Base-by-base conservation (phyloP, 768 basidiomycete species). In the Amanita muscaria region DNA sequence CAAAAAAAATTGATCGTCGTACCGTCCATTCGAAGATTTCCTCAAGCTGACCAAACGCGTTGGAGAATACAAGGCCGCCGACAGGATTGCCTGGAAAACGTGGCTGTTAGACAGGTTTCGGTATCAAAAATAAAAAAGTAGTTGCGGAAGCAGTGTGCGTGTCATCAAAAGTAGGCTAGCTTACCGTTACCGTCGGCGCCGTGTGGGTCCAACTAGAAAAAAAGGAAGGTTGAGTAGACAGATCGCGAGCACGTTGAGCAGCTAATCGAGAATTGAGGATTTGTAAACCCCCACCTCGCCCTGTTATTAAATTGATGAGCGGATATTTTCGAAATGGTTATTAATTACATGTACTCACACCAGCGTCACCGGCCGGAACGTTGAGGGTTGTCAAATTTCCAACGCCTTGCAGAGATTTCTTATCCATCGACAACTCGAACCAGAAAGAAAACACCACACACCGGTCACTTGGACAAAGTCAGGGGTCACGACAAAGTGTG, bases 11-110 rank as follows among this genome's bases (percentile, higher is more conserved):
- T 9, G 32, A 22, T 24, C 21, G 7, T 45, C 62, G 52, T 58
- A 80, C 78, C 37, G 80, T 85, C 88, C 88, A 89, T 56, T 88
- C 79, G 52, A 77, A 70, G 31, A 84, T 65, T 54, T 86, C 72
- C 51, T 73, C 50, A 3, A 76, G 50, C 37, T 65, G 62, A 16
- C 76, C 79, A 60, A 80, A 85, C n/a, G 79, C 80, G 48, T 46
- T 71, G 16, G 83, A 81, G 59, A 85, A 85, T n/a, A 88, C 79
- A 33, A 85, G 68, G 3, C 76, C 80, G 22, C 81, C 83, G 25
- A 76, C 72, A 8, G 73, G 79, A 53, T 77, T 79, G 12, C 74
- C 70, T 67, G 15, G 31, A 46, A 31, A 21, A 50, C 19, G 39
- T 10, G 14, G 36, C 27, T 3, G 6, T 32, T 42, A 15, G 4